phyloP scores from a whole-genome alignment of 2,329 filamentous ascomycete species.

The Aspergillus sergii region DNA sequence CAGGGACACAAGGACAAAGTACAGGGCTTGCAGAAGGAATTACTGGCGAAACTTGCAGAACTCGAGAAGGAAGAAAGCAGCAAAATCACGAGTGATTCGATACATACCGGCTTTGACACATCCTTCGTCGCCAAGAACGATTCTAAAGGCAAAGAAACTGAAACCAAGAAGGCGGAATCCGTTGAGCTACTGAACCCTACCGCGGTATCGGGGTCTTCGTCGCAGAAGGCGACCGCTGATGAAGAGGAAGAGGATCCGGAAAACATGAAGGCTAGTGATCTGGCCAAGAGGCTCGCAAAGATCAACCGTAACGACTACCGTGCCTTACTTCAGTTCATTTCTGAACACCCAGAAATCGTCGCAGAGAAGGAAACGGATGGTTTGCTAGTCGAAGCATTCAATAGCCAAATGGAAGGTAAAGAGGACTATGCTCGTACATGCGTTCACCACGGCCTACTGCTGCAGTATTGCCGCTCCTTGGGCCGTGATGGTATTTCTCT shows the following conservation, averaged over 20 bases:
- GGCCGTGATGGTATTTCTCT: conserved; percentile 84
- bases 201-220: conserved; percentile 38
- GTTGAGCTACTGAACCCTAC: conserved; percentile 78
- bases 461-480: conserved; percentile 92
- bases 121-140: conserved; percentile 72
- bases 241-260: conserved; percentile 65
- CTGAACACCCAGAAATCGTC: conserved; percentile 75
- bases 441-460: conserved; percentile 87
- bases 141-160: conserved; percentile 47
- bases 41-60: conserved; percentile 72
- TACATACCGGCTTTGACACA: conserved; percentile 88
- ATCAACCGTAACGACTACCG: conserved; percentile 77
- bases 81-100: conserved; percentile 92
- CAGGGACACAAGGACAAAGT: conserved; percentile 77
- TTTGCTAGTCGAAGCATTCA: conserved; percentile 87
- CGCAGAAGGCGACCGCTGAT: conserved; percentile 50
- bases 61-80: conserved; percentile 80
- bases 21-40: conserved; percentile 72
- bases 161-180: conserved; percentile 43
- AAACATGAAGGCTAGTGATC: conserved; percentile 72
- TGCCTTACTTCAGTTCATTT: conserved; percentile 73
- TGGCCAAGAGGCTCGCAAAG: conserved; percentile 78
- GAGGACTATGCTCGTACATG: conserved; percentile 79
- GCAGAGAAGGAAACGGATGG: conserved; percentile 87
- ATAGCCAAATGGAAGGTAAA: conserved; percentile 75